Conservation (phyloP, 1,139 yeast genomes). For the Meyerozyma smithsonii region DNA sequence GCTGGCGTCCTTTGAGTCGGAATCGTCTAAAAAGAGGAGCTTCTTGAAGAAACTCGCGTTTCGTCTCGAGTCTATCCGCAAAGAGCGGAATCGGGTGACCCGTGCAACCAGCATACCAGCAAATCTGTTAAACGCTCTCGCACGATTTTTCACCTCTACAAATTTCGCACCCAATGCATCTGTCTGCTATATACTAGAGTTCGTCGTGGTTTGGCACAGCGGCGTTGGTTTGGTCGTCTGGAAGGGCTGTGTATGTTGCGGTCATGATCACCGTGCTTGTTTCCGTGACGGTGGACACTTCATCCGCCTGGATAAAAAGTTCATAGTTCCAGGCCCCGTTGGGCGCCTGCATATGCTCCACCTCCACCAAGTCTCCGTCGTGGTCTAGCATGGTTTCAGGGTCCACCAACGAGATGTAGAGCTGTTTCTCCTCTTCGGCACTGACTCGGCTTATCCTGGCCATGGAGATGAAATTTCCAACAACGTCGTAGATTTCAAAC, state of each 20-base stretch:
- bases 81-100: background rate
- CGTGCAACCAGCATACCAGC: background rate
- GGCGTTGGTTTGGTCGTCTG: background rate
- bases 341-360: conserved; percentile 16
- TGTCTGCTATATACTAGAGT: background rate
- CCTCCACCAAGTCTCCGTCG: conserved; percentile 24
- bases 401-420: conserved; percentile 24
- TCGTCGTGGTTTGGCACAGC: background rate
- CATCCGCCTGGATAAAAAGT: conserved; percentile 10
- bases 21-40: conserved; percentile 32
- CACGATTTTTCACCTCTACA: background rate
- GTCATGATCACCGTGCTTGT: conserved; percentile 1
- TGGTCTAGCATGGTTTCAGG: conserved; percentile 29
- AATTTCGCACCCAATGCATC: conserved; percentile 1
- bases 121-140: background rate
- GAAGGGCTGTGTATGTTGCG: background rate
- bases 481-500: conserved; percentile 34
- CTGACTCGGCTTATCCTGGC: conserved; percentile 24
- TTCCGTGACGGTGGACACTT: background rate
- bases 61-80: conserved; percentile 9
- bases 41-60: conserved; percentile 36
- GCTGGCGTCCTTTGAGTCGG: conserved; percentile 19
- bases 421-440: conserved; percentile 7
- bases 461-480: conserved; percentile 26
- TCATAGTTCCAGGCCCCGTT: conserved; percentile 26